These are phyloP conservation scores for Fusarium subtropicale DNA, from an alignment of 2,329 filamentous ascomycete species.

Conservation along the genomic window DNA sequence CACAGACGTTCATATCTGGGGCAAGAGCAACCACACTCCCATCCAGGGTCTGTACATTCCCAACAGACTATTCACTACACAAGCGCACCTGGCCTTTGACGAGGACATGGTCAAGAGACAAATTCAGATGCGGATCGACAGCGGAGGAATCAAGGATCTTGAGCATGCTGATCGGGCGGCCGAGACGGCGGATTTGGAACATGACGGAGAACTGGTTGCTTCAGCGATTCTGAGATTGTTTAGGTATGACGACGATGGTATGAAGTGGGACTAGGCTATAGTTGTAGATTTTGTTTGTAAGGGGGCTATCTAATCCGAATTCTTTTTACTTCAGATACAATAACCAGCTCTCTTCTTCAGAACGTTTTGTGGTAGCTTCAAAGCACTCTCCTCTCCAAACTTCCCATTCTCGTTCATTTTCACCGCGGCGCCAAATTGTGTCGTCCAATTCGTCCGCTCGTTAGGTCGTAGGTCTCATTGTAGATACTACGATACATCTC, in stretches of 20 bases:
- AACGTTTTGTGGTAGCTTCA: not conserved
- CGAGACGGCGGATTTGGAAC: slow-evolving; percentile 68
- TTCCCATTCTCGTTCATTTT: not conserved
- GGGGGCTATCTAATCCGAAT: not conserved
- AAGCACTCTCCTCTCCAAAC: not conserved
- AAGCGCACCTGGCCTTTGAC: slow-evolving; percentile 84
- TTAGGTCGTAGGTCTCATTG: no score
- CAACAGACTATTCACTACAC: slow-evolving; percentile 74
- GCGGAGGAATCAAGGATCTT: slow-evolving; percentile 71
- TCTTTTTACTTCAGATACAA: not conserved
- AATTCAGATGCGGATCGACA: slow-evolving; percentile 68
- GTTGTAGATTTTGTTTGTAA: not conserved
- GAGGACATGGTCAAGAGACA: slow-evolving; percentile 75
- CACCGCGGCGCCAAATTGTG: not conserved
- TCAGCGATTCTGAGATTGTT: slow-evolving; percentile 73
- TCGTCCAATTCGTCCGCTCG: not conserved
- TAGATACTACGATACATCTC: not conserved
- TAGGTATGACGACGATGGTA: slow-evolving; percentile 59
- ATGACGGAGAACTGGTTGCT: slow-evolving; percentile 77
- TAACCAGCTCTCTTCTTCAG: not conserved
- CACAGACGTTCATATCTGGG: slow-evolving; percentile 66
- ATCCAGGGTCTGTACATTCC: slow-evolving; percentile 80
- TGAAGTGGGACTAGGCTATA: slow-evolving; percentile 39
- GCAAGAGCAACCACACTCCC: slow-evolving; percentile 71
- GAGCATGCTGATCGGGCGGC: slow-evolving; percentile 72